Evolutionary conservation across 73 alveolate genomes (phyloP).

Genomic region (Stentor roeselii): DNA sequence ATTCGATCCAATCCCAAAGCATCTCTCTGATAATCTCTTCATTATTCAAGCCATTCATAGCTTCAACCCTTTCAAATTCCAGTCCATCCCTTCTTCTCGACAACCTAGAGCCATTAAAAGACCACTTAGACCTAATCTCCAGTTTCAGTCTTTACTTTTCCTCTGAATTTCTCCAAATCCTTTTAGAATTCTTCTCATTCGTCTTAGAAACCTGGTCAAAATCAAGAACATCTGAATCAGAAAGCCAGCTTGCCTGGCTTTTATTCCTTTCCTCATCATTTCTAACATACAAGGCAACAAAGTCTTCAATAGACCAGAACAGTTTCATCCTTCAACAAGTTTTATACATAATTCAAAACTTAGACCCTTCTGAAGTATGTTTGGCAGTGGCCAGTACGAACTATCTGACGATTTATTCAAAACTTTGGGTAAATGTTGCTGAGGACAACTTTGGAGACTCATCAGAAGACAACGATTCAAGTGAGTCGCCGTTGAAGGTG

Average conservation of each 20-base stretch:
- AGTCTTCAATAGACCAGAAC: neutral
- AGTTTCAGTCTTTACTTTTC: neutral
- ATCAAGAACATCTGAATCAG: neutral
- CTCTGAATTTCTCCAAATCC: neutral
- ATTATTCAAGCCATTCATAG: neutral
- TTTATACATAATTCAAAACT: neutral
- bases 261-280: neutral
- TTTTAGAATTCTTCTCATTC: neutral
- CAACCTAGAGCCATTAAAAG: neutral
- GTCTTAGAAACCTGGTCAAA: neutral
- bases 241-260: conserved; percentile 19
- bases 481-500: neutral
- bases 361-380: neutral
- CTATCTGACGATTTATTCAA: no score
- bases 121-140: neutral
- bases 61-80: neutral
- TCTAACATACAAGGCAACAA: neutral
- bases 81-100: neutral
- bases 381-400: neutral
- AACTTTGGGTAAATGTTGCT: neutral
- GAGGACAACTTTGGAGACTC: neutral
- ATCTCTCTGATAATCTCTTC: neutral
- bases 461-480: neutral
- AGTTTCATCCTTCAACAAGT: neutral
- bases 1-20: neutral